Conservation (phyloP, 805 yeast species). For the Hanseniaspora meyeri region DNA sequence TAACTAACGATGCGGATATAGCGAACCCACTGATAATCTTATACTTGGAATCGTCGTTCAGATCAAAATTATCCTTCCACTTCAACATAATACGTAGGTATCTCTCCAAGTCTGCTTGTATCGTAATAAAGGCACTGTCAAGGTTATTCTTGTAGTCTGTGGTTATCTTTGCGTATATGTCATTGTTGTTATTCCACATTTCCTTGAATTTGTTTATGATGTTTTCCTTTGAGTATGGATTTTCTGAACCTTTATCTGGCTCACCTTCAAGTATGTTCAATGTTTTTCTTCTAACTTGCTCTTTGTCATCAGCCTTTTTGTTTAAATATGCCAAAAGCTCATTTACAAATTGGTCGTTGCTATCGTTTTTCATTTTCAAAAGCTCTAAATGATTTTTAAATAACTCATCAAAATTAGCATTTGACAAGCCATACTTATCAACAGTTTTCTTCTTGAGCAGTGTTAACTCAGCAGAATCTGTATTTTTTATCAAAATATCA, state of each 20-base stretch:
- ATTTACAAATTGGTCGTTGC: neutral
- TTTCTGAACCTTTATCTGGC: neutral
- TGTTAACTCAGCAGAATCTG: neutral
- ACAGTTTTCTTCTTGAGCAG: neutral
- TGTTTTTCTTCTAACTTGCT: neutral
- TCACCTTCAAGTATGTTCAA: constrained; percentile 5
- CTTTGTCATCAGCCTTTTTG: neutral
- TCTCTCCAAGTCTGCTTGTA: neutral
- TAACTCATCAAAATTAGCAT: neutral
- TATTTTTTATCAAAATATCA: neutral
- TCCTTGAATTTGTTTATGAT: constrained; percentile 7
- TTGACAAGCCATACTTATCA: neutral
- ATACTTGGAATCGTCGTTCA: neutral
- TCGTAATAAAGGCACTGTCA: neutral
- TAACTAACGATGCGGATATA: neutral
- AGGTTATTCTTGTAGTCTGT: neutral
- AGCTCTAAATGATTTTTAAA: neutral
- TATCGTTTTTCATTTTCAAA: neutral
- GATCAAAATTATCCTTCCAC: neutral
- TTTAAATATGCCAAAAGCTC: neutral
- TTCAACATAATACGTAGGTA: neutral
- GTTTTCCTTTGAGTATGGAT: neutral
- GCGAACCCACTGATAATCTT: neutral
- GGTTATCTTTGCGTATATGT: neutral
- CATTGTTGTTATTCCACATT: neutral